Evolutionary conservation across 179 eudicot genomes (phyloP), one percentile per base, ranked within the genome.

Genomic region (Kewa caespitosa): DNA sequence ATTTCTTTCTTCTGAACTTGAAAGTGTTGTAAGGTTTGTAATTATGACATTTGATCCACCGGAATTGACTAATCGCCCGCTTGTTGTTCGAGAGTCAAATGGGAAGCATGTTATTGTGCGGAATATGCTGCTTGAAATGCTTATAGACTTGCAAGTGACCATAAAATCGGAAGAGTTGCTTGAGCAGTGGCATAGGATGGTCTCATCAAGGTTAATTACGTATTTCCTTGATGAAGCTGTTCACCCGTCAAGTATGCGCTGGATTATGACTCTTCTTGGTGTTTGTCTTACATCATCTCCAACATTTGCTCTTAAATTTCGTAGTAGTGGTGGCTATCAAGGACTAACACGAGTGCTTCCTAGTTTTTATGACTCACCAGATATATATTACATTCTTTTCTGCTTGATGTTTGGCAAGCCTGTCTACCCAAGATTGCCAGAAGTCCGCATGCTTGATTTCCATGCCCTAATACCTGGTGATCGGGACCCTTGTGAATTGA

Each of bases 11-110:
- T 86, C 95, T 79, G 99, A 96, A 81, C 84, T 96, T 67, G 99
- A 94, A 79, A 92, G 85, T 77, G 99, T 96, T 54, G 97, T 96
- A 33, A 91, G 89, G 76, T 96, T 96, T 86, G 89, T 94, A 43
- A 93, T 94, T 67, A 96, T 96, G 99, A 90, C 98, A 78, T 96
- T 94, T 85, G 97, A 96, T 79, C 99, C 99, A 33, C 98, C 99
- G 41, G 85, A 85, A 41, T 82, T 87, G 75, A 83, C 87, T 55
- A 86, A 86, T 39, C 90, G 84, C 28, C 76, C 80, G 67, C 81
- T 78, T 72, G 91, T 89, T 74, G 74, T 78, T 59, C 84, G 99
- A 72, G 99, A 96, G 80, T 81, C 97, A n/a, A 94, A 91, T 93
- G 98, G 97, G 38, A 96, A 94, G 90, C 98, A 91, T 84, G 93